A percentile compares a stretch with the other conserved stretches of the same genome.
These are phyloP conservation scores for Daldinia concentrica DNA, from an alignment of 495 filamentous ascomycete species.

Conservation along the genomic window DNA sequence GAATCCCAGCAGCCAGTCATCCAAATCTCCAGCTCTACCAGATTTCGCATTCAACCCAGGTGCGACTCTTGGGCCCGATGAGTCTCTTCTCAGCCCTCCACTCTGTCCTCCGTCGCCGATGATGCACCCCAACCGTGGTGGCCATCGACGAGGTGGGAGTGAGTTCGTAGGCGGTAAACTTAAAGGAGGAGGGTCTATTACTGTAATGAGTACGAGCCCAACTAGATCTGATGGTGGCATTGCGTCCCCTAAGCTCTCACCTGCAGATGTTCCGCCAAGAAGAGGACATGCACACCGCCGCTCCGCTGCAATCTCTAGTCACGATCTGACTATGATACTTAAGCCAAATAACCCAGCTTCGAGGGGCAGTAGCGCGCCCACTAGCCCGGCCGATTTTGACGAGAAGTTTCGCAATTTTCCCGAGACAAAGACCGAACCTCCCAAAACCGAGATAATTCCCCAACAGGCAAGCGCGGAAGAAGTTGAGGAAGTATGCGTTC, in stretches of 20 bases:
- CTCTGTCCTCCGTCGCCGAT: slow-evolving; percentile 57
- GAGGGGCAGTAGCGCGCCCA: slow-evolving; percentile 71
- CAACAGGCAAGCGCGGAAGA: slow-evolving; percentile 11
- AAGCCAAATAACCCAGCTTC: slow-evolving; percentile 62
- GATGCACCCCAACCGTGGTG: slow-evolving; percentile 56
- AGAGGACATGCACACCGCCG: slow-evolving; percentile 85
- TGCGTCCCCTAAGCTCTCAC: slow-evolving; percentile 58
- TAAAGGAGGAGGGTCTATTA: slow-evolving; percentile 62
- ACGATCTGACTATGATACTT: slow-evolving; percentile 79
- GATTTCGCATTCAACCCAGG: slow-evolving; percentile 52
- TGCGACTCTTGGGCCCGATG: slow-evolving; percentile 37
- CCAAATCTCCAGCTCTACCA: slow-evolving; percentile 48
- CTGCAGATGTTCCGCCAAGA: slow-evolving; percentile 58
- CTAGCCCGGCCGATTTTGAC: slow-evolving; percentile 67
- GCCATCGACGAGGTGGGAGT: slow-evolving; percentile 76
- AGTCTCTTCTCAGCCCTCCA: slow-evolving; percentile 51
- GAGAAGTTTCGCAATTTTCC: slow-evolving; percentile 52
- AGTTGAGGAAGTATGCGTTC: slow-evolving; percentile 28
- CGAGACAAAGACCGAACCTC: slow-evolving; percentile 23
- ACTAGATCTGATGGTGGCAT: slow-evolving; percentile 68
- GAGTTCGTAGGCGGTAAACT: slow-evolving; percentile 83
- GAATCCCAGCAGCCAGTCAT: slow-evolving; percentile 23
- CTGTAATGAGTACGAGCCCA: slow-evolving; percentile 69
- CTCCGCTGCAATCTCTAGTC: slow-evolving; percentile 85
- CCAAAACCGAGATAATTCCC: slow-evolving; percentile 9